These are phyloP conservation scores for Neoboletus subvelutipes DNA, from an alignment of 768 basidiomycete genomes.

Conservation along the genomic window DNA sequence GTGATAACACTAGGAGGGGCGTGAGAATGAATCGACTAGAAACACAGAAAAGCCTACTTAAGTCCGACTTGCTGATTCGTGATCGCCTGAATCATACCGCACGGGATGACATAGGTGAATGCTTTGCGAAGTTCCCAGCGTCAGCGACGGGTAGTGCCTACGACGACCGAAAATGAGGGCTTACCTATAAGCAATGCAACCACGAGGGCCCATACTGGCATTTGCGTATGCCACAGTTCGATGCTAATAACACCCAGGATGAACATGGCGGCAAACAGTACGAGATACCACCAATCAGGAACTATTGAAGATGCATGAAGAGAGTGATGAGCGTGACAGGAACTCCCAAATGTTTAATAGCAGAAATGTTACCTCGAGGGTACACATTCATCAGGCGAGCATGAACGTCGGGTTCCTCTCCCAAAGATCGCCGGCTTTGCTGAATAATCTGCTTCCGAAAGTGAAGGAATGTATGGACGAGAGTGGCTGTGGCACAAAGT, in stretches of 20 bases:
- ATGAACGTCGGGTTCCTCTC: slow-evolving; percentile 83
- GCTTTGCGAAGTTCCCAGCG: slow-evolving; percentile 23
- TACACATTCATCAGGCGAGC: slow-evolving; percentile 79
- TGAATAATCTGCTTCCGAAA: slow-evolving; percentile 79
- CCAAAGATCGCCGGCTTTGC: slow-evolving; percentile 65
- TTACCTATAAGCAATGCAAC: slow-evolving; percentile 58
- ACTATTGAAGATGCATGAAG: slow-evolving; percentile 38
- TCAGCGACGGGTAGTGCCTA: background rate
- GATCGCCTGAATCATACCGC: slow-evolving; percentile 65
- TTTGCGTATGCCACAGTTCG: slow-evolving; percentile 67
- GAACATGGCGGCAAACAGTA: slow-evolving; percentile 71
- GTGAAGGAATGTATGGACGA: slow-evolving; percentile 47
- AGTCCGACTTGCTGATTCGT: slow-evolving; percentile 78
- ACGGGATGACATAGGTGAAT: slow-evolving; percentile 48
- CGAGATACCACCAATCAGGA: slow-evolving; percentile 83
- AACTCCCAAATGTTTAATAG: background rate
- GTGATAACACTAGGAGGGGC: slow-evolving; percentile 56
- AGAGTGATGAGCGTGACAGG: background rate
- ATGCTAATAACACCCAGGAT: slow-evolving; percentile 67
- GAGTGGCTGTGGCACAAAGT: slow-evolving; percentile 18
- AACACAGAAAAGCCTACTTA: slow-evolving; percentile 34
- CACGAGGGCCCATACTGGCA: slow-evolving; percentile 70
- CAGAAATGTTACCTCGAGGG: slow-evolving; percentile 36
- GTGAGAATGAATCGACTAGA: slow-evolving; percentile 1
- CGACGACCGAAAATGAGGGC: slow-evolving; percentile 9